These are phyloP conservation scores for Yamadazyma dendronema DNA, from an alignment of 1,139 yeast species.

Conservation along the genomic window DNA sequence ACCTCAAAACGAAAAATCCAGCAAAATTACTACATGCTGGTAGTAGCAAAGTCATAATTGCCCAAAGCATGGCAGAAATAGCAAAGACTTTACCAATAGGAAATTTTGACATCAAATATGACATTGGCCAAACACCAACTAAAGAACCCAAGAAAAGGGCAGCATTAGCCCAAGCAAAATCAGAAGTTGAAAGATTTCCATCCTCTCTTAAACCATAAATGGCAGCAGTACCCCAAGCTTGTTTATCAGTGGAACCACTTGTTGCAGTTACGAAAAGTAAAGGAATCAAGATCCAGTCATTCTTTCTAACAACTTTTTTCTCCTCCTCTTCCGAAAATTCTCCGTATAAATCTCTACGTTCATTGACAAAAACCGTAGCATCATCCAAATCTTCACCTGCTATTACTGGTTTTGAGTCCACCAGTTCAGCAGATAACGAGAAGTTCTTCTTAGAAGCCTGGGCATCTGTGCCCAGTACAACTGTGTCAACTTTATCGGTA, in stretches of 20 bases:
- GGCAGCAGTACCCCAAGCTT: constrained; percentile 41
- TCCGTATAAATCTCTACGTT: constrained; percentile 12
- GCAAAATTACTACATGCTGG: constrained; percentile 29
- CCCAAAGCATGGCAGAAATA: constrained; percentile 25
- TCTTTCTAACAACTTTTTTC: constrained; percentile 24
- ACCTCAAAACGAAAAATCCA: constrained; percentile 31
- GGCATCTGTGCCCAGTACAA: too few species aligned
- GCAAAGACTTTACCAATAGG: constrained; percentile 30
- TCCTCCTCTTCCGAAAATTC: constrained; percentile 26
- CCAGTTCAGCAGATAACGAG: neutral
- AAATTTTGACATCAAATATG: constrained; percentile 24
- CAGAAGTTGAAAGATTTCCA: constrained; percentile 32
- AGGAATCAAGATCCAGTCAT: constrained; percentile 35
- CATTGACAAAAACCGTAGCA: constrained; percentile 17
- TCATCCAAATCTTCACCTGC: constrained; percentile 9
- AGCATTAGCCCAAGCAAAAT: constrained; percentile 49
- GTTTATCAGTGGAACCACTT: constrained; percentile 45
- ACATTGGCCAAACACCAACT: constrained; percentile 41
- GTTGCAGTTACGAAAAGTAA: constrained; percentile 33
- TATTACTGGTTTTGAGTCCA: too few species aligned
- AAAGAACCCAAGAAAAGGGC: constrained; percentile 47
- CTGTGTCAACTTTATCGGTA: neutral
- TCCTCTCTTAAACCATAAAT: constrained; percentile 41
- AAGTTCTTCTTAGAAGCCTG: too few species aligned
- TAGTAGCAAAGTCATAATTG: constrained; percentile 23